Evolutionary conservation across 345 rosid genomes (phyloP), one percentile per base, ranked within the genome.

Genomic region (Aquilaria yunnanensis): DNA sequence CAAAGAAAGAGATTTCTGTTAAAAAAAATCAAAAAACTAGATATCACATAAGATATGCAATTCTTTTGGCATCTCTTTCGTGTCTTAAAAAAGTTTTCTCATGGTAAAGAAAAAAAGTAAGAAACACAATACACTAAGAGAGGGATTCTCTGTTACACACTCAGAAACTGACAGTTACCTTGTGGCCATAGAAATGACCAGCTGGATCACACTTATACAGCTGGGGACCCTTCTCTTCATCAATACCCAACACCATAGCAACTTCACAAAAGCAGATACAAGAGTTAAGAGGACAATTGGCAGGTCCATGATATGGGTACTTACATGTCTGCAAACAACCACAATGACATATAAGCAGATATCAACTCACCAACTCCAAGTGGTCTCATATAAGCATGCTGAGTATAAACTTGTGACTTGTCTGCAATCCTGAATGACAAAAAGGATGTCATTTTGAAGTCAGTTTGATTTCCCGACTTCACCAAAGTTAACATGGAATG

Each of bases 321-420:
- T 8, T 37, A 37, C 8, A 37, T 8, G 43, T 37, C 7, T 37
- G 43, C 43, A 37, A 37, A 37, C 43, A 37, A 37, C 43, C 5
- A 1, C 43, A 0, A 37, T 37, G 43, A 37, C 43, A 37, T 37
- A 5, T 37, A 37, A 3, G 51, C 51, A 61, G 57, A 12, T 45
- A 62, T 66, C 66, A 48, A 70, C 77, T 34, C 59, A 84, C 89
- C 85, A 53, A 84, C 80, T 67, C 90, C 90, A 68, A 84, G 87
- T 14, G 87, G 90, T 71, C 90, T 78, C 87, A 81, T 84, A 68
- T 84, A 84, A 41, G 87, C 90, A 74, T 84, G 87, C 54, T 84
- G 90, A 54, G 86, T 84, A 56, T 84, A 84, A 50, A 84, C 76
- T 57, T 84, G 89, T 12, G 89, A 84, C 55, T 84, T 81, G 75